Percentiles rank a stretch among this genome's conserved stretches.
Conservation (phyloP, 768 basidiomycete genomes). For the Gymnopilus junonius region DNA sequence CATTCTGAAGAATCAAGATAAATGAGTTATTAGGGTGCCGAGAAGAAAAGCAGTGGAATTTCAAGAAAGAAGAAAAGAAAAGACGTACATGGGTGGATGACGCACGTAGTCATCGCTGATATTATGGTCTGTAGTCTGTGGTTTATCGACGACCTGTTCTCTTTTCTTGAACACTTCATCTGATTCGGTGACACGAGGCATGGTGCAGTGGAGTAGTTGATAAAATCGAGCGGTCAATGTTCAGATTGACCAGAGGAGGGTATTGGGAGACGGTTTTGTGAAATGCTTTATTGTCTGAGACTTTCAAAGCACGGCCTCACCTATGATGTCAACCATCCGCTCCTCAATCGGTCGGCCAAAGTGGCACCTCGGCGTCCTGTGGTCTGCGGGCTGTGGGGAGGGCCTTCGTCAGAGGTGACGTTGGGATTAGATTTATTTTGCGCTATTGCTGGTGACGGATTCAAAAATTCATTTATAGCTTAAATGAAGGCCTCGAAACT, state of each 20-base stretch:
- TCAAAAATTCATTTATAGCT: no score
- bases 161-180: constrained; percentile 28
- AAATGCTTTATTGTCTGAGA: not conserved
- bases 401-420: not conserved
- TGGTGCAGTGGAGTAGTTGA: constrained; percentile 3
- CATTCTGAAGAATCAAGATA: not conserved
- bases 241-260: not conserved
- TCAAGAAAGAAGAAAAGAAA: not conserved
- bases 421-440: no score
- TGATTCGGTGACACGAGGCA: constrained; percentile 24
- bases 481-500: no score
- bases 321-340: not conserved
- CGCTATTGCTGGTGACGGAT: no score
- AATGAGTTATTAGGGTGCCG: not conserved
- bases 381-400: no score
- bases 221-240: not conserved
- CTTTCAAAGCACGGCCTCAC: not conserved
- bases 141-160: constrained; percentile 22
- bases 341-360: not conserved
- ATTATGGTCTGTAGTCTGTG: constrained; percentile 22
- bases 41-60: not conserved
- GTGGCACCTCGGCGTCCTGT: not conserved
- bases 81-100: constrained; percentile 24
- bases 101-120: constrained; percentile 28
- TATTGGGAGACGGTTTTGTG: not conserved